Conservation (phyloP, 129 eudicot genomes). For the Gnaphalium uliginosum region DNA sequence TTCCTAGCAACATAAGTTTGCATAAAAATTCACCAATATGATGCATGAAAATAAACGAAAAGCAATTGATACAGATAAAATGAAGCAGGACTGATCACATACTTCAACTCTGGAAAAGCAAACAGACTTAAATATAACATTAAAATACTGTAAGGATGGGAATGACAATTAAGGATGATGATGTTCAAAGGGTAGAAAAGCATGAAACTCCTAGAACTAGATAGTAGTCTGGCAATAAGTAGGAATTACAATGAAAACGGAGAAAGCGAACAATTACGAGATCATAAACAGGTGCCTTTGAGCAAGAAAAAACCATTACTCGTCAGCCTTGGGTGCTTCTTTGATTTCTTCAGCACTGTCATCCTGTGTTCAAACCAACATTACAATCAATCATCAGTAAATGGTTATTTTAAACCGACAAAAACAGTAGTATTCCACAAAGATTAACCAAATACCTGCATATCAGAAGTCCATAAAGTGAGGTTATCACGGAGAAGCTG, state of each 20-base stretch:
- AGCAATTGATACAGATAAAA: background rate
- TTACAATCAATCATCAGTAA: constrained; percentile 6
- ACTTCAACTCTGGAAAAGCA: background rate
- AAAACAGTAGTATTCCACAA: background rate
- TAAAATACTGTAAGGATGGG: constrained; percentile 22
- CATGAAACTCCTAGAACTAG: constrained; percentile 36
- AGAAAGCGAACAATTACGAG: constrained; percentile 33
- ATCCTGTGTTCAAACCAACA: constrained; percentile 44
- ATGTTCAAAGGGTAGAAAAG: constrained; percentile 26
- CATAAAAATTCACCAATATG: background rate
- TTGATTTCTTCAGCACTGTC: constrained; percentile 70
- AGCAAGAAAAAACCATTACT: constrained; percentile 26
- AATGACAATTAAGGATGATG: constrained; percentile 12
- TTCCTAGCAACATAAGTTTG: background rate
- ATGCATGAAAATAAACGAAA: background rate
- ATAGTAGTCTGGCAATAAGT: constrained; percentile 30
- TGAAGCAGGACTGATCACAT: background rate
- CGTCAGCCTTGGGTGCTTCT: constrained; percentile 73
- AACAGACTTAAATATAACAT: constrained; percentile 21
- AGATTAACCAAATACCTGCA: constrained; percentile 29
- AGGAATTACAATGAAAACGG: constrained; percentile 33
- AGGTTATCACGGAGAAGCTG: constrained; percentile 44
- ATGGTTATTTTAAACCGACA: background rate
- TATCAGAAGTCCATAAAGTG: constrained; percentile 40
- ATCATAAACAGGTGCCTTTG: constrained; percentile 29